Percentiles rank a stretch among this genome's conserved stretches.
Conservation (phyloP, 345 rosid genomes). For the Carallia pectinifolia region DNA sequence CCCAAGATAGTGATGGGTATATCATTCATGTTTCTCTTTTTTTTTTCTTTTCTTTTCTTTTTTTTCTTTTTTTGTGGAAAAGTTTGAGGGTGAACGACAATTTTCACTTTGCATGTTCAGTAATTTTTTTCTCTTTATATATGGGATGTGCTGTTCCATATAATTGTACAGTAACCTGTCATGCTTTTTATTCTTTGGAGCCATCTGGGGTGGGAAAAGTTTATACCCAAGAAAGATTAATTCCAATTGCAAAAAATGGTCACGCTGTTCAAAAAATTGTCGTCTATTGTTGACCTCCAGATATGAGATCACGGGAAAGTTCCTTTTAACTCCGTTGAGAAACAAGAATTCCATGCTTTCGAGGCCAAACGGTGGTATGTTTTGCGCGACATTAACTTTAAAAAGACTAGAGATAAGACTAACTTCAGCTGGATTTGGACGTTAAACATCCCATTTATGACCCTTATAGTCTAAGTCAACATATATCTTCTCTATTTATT, state of each 20-base stretch:
- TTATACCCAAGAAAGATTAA: conserved; percentile 8
- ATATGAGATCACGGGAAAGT: conserved; percentile 13
- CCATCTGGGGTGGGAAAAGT: not conserved
- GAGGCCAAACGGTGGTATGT: conserved; percentile 26
- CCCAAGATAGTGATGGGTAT: conserved; percentile 23
- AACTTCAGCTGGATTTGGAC: not conserved
- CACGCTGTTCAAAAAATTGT: conserved; percentile 23
- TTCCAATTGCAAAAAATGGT: no score
- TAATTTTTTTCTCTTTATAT: no score
- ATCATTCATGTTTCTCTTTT: conserved; percentile 13
- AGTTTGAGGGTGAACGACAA: not conserved
- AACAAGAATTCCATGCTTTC: conserved; percentile 22
- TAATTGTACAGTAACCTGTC: no score
- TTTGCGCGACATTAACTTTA: conserved; percentile 10
- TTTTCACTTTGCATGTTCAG: not conserved
- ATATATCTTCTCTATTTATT: no score
- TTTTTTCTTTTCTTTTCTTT: not conserved
- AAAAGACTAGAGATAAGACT: not conserved
- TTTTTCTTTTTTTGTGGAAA: not conserved
- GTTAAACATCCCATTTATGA: no score
- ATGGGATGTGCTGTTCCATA: no score
- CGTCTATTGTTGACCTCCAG: conserved; percentile 37
- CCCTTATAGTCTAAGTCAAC: no score
- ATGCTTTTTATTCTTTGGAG: conserved; percentile 4
- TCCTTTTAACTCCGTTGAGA: conserved; percentile 20